These are phyloP conservation scores for Aristolochia contorta DNA, from an alignment of 164 flowering plant species.

Conservation along the genomic window DNA sequence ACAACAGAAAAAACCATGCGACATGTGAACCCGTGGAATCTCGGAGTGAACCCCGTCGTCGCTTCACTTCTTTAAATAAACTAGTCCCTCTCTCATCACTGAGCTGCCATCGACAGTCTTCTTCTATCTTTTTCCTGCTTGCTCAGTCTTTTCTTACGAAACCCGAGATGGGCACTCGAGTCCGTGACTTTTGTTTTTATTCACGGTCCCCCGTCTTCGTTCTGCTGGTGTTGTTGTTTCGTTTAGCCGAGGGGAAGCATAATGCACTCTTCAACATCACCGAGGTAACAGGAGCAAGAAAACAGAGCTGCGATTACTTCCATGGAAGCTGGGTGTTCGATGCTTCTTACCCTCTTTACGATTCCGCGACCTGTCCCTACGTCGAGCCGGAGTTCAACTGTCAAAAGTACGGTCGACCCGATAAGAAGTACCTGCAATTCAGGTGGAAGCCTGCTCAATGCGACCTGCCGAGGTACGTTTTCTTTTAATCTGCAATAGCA, in stretches of 20 bases:
- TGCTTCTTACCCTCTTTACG: constrained; percentile 60
- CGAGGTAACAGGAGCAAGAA: no score
- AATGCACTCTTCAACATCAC: no score
- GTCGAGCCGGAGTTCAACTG: constrained; percentile 73
- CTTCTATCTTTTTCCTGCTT: constrained; percentile 5
- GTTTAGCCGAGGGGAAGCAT: constrained; percentile 10
- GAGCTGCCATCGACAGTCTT: no score
- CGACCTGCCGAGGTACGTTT: constrained; percentile 59
- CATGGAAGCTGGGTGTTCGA: constrained; percentile 74
- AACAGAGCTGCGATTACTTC: constrained; percentile 50
- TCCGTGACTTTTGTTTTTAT: not conserved
- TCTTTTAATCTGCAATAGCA: no score
- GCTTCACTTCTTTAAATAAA: not conserved
- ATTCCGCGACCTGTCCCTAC: constrained; percentile 60
- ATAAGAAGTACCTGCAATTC: constrained; percentile 51
- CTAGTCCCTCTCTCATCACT: not conserved
- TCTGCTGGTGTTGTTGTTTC: constrained; percentile 9
- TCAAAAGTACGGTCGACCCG: constrained; percentile 67
- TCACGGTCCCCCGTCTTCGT: constrained; percentile 2
- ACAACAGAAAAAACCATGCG: no score
- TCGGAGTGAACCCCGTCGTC: not conserved
- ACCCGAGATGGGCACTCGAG: constrained; percentile 23
- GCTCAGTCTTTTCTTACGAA: constrained; percentile 3
- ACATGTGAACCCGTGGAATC: not conserved
- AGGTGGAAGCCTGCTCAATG: constrained; percentile 78